phyloP scores from a whole-genome alignment of 2,329 filamentous ascomycete genomes.

The Domatiomyces globalis region DNA sequence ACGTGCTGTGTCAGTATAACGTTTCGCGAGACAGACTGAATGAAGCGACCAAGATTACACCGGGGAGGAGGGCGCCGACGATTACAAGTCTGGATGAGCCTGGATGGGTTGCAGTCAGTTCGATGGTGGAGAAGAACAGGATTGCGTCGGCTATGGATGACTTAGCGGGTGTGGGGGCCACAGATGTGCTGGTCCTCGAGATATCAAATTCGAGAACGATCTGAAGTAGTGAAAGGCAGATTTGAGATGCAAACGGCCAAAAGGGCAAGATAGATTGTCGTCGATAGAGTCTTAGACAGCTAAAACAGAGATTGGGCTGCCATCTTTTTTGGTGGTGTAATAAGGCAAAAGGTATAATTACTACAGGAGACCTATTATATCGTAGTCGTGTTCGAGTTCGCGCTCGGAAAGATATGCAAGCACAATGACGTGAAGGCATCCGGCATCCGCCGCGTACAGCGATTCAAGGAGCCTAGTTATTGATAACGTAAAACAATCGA shows the following conservation, averaged over 20 bases:
- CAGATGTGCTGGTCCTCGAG: constrained; percentile 71
- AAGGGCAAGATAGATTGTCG: neutral
- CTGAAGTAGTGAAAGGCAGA: neutral
- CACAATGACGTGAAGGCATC: neutral
- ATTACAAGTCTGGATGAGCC: constrained; percentile 78
- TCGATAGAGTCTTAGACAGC: neutral
- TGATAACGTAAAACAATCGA: neutral
- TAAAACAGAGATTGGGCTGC: neutral
- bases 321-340: neutral
- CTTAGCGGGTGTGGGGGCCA: constrained; percentile 58
- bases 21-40: constrained; percentile 56
- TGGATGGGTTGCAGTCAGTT: constrained; percentile 85
- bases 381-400: neutral
- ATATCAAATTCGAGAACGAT: constrained; percentile 62
- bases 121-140: constrained; percentile 82
- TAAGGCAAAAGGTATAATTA: too few species aligned
- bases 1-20: constrained; percentile 94
- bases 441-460: too few species aligned
- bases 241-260: too few species aligned
- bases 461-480: neutral
- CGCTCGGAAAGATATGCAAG: neutral
- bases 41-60: constrained; percentile 62
- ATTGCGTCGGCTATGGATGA: constrained; percentile 81
- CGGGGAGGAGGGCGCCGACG: constrained; percentile 85
- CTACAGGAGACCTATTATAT: too few species aligned